phyloP scores from a whole-genome alignment of 257 asterid species.

The Linderniella brevidens region DNA sequence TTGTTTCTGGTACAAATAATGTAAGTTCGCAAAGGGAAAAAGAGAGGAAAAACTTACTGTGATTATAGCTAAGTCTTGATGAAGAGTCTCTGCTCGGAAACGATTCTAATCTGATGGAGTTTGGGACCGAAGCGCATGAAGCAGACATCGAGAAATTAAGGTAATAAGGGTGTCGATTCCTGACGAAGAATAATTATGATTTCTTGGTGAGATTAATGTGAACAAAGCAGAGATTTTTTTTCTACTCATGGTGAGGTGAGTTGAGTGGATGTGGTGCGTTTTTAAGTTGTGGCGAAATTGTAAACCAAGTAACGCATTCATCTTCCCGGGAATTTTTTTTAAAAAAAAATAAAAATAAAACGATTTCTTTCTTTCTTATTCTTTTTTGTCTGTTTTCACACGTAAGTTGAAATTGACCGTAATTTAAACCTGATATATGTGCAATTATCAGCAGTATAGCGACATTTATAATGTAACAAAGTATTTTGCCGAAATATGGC shows the following conservation, averaged over 20 bases:
- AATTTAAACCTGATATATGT: too few relatives aligned
- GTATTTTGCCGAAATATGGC: too few relatives aligned
- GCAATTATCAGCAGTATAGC: too few relatives aligned
- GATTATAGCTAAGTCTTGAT: slow-evolving; percentile 13
- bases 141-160: slow-evolving; percentile 28
- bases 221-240: not conserved
- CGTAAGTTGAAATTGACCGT: too few relatives aligned
- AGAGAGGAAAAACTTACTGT: slow-evolving; percentile 26
- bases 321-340: slow-evolving; percentile 9
- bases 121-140: slow-evolving; percentile 30
- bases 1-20: not conserved
- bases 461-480: too few relatives aligned
- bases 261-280: slow-evolving; percentile 22
- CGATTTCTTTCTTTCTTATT: too few relatives aligned
- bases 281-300: slow-evolving; percentile 24
- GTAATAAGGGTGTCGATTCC: not conserved
- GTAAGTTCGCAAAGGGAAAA: not conserved
- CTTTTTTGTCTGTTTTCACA: too few relatives aligned
- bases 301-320: slow-evolving; percentile 17
- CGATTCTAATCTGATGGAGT: slow-evolving; percentile 20
- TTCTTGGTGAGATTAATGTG: not conserved
- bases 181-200: not conserved
- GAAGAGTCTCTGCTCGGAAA: slow-evolving; percentile 18
- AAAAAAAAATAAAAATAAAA: too few relatives aligned
- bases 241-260: not conserved